Conservation (phyloP, 768 basidiomycete species). For the Pleurotus salmoneostramineus region DNA sequence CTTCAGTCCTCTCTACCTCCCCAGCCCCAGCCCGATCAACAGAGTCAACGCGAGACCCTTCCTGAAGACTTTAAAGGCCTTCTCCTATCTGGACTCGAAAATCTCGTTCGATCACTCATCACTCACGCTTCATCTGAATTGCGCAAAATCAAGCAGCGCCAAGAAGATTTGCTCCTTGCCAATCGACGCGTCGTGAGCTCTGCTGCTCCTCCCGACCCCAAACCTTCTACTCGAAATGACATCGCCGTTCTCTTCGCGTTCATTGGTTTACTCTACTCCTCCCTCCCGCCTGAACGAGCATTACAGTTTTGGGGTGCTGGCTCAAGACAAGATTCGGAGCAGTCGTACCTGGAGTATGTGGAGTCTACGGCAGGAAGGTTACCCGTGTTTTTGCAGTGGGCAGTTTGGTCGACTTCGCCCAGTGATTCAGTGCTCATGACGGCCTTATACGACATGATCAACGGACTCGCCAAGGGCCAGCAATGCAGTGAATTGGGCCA, state of each 20-base stretch:
- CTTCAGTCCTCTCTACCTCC: slow-evolving; percentile 25
- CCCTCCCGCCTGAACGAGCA: slow-evolving; percentile 70
- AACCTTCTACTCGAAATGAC: slow-evolving; percentile 60
- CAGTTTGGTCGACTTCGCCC: slow-evolving; percentile 78
- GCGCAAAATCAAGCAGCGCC: slow-evolving; percentile 83
- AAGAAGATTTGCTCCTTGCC: slow-evolving; percentile 79
- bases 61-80: slow-evolving; percentile 47
- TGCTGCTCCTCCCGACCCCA: slow-evolving; percentile 34
- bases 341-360: slow-evolving; percentile 52
- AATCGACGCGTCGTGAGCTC: slow-evolving; percentile 52
- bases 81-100: slow-evolving; percentile 65
- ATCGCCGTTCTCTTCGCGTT: slow-evolving; percentile 82
- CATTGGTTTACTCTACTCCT: slow-evolving; percentile 75
- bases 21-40: slow-evolving; percentile 27
- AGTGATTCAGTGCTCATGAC: slow-evolving; percentile 71
- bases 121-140: slow-evolving; percentile 77
- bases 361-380: slow-evolving; percentile 65
- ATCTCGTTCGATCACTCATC: slow-evolving; percentile 66
- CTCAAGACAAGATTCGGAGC: slow-evolving; percentile 34
- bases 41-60: slow-evolving; percentile 41
- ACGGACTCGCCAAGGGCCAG: slow-evolving; percentile 78
- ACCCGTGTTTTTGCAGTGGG: slow-evolving; percentile 84
- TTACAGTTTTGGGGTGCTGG: slow-evolving; percentile 85
- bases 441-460: slow-evolving; percentile 86
- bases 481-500: slow-evolving; percentile 84